Evolutionary conservation across 2,329 filamentous ascomycete genomes (phyloP).

Genomic region (Calonectria fujianensis): DNA sequence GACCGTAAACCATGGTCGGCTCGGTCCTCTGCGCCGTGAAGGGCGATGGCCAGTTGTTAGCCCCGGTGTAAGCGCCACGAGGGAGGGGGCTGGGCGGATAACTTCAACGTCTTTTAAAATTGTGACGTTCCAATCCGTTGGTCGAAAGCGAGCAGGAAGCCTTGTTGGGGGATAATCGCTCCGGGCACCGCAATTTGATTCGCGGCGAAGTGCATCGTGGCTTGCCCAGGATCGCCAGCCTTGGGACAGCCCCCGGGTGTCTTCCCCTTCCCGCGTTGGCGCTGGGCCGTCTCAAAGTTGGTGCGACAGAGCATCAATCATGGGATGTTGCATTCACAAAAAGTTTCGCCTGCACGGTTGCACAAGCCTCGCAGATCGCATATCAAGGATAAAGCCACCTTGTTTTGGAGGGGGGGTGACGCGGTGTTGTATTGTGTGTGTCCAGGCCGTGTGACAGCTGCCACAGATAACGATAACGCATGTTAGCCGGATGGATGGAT

Average conservation of each 20-base stretch:
- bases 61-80: slow-evolving; percentile 23
- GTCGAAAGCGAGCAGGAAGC: not conserved
- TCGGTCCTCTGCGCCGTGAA: slow-evolving; percentile 18
- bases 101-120: slow-evolving; percentile 31
- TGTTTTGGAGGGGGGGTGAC: slow-evolving; percentile 26
- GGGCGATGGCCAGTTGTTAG: slow-evolving; percentile 5
- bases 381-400: slow-evolving; percentile 8
- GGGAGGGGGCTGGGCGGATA: slow-evolving; percentile 29
- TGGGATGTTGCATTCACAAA: not conserved
- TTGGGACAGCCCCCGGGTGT: not conserved
- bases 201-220: not conserved
- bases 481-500: not conserved
- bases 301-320: slow-evolving; percentile 12
- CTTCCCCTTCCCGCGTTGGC: not conserved
- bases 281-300: too few species aligned
- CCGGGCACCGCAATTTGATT: not conserved
- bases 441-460: slow-evolving; percentile 24
- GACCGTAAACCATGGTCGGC: slow-evolving; percentile 25
- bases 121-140: slow-evolving; percentile 20
- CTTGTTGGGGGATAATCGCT: not conserved
- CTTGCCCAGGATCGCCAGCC: slow-evolving; percentile 16
- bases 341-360: slow-evolving; percentile 8
- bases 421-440: slow-evolving; percentile 13
- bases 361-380: slow-evolving; percentile 3
- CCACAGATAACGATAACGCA: slow-evolving; percentile 1